Base-by-base conservation (phyloP, 306 rosid genomes). In the Coriaria nepalensis region DNA sequence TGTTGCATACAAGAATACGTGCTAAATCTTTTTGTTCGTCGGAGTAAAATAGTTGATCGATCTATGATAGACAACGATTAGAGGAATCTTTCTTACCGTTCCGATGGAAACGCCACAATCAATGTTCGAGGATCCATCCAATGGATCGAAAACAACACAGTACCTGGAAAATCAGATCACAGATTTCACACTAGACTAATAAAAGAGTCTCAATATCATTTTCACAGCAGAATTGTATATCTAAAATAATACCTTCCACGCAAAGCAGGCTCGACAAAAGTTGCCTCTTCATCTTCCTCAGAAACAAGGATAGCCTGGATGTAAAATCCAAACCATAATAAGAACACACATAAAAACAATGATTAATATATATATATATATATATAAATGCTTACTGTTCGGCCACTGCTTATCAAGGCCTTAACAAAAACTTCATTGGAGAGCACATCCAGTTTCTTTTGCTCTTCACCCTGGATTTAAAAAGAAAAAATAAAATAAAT, bases 381-480 rank as follows among this genome's bases (percentile, higher is more conserved):
- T 43, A 45, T 43, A 43, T 10, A 37, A 50, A 44, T 53, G 65
- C 94, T 73, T 57, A 90, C 98, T 4, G 98, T 90, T 68, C 95
- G 70, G 52, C 98, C 94, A 61, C 98, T 90, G 78, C 98, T 90
- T 37, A 45, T 52, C 62, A 90, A 63, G 68, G 98, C 98, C 81
- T 90, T 90, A 34, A 79, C 67, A 64, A 90, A 90, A 41, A 90
- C 98, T 47, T 90, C 83, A 73, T 90, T 85, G 62, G 98, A 85
- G 52, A 90, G 94, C 46, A 90, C 94, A 75, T 90, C 95, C 60
- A 90, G 75, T 57, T 90, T 90, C 85, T 90, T 90, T 68, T 90
- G 98, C 49, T 90, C 98, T 73, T 85, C 98, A 13, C 98, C 98
- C 97, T 90, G 50, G n/a, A n/a, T n/a, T n/a, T n/a, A n/a, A n/a